Percentiles rank a stretch among this genome's conserved stretches.
Conservation (phyloP, 768 basidiomycete species). For the Floccularia luteovirens region DNA sequence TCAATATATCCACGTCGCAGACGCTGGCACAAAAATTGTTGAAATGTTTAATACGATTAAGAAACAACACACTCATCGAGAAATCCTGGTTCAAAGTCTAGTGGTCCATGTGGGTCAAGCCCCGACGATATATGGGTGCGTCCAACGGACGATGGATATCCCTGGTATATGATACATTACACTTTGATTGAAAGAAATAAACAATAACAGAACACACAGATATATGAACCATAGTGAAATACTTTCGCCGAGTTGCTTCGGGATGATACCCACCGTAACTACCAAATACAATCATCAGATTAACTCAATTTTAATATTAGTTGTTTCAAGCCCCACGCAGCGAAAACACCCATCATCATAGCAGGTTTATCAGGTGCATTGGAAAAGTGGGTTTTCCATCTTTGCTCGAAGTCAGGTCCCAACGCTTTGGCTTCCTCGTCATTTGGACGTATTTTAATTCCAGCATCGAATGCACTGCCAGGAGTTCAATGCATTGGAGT, state of each 20-base stretch:
- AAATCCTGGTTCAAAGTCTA: constrained; percentile 23
- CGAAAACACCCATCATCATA: constrained; percentile 5
- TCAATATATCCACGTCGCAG: constrained; percentile 34
- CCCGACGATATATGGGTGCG: constrained; percentile 31
- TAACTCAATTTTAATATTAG: not conserved
- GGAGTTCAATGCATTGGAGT: not conserved
- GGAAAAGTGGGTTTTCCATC: constrained; percentile 27
- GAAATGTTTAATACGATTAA: not conserved
- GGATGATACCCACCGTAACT: constrained; percentile 12
- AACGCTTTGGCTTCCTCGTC: constrained; percentile 24
- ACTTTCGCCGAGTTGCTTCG: constrained; percentile 15
- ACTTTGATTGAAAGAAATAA: not conserved
- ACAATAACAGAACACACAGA: constrained; percentile 6
- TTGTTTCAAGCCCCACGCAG: not conserved
- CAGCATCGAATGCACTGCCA: constrained; percentile 25
- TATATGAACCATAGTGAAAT: constrained; percentile 14
- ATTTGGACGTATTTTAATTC: constrained; percentile 30
- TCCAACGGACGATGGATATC: constrained; percentile 32
- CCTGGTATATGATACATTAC: constrained; percentile 7
- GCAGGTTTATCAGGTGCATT: constrained; percentile 30
- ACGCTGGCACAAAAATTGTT: constrained; percentile 11
- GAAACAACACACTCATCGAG: constrained; percentile 21
- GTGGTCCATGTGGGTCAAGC: no score
- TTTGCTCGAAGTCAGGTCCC: constrained; percentile 23
- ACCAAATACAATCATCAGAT: not conserved